phyloP scores from a whole-genome alignment of 176 grass and related monocot genomes.

The Zizania latifolia region DNA sequence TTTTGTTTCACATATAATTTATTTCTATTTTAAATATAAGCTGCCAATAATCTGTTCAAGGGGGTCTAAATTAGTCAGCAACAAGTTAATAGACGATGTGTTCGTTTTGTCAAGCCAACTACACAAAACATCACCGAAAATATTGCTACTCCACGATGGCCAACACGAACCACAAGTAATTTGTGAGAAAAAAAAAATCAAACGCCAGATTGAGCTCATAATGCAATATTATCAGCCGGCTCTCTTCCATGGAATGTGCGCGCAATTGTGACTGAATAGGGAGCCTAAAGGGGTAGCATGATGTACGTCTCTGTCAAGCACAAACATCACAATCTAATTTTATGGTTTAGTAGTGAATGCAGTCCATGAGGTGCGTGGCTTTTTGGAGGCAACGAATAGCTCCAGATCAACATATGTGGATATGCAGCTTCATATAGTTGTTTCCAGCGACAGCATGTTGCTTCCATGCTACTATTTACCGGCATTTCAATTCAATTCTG shows the following conservation, averaged over 20 bases:
- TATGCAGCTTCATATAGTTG: neutral
- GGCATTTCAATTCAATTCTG: neutral
- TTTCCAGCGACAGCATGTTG: neutral
- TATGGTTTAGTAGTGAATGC: conserved; percentile 30
- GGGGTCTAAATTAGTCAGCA: neutral
- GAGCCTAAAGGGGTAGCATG: conserved; percentile 11
- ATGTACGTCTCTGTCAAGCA: conserved; percentile 23
- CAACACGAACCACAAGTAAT: neutral
- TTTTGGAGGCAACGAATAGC: conserved; percentile 63
- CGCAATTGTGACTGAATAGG: conserved; percentile 15
- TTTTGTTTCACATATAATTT: too few species aligned
- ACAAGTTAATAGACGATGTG: neutral
- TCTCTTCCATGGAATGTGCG: conserved; percentile 10
- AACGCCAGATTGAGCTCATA: neutral
- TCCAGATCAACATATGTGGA: conserved; percentile 40
- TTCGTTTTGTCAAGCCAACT: neutral
- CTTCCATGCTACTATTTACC: neutral
- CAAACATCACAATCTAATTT: conserved; percentile 34
- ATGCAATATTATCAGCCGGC: neutral
- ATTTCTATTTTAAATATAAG: too few species aligned
- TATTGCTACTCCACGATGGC: neutral
- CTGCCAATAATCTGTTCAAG: too few species aligned
- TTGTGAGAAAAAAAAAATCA: neutral
- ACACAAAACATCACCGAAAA: neutral
- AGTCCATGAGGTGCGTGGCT: conserved; percentile 33